A percentile compares a stretch with the other conserved stretches of the same genome.
Conservation (phyloP, 129 eudicot genomes). For the Artemisia annua region DNA sequence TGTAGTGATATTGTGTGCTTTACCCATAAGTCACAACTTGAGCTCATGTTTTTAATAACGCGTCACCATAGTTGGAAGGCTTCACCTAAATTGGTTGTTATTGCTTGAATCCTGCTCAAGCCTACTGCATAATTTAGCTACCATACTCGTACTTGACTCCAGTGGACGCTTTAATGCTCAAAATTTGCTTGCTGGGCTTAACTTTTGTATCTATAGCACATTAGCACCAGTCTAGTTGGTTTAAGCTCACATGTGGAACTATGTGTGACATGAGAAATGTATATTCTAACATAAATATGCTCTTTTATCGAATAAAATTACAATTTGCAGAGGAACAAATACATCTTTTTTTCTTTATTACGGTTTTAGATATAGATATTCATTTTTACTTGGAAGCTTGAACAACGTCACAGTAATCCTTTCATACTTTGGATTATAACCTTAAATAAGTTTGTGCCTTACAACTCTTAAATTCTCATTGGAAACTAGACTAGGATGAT, state of each 20-base stretch:
- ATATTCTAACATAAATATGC: background rate
- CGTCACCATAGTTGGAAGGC: too few relatives aligned
- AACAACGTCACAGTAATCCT: background rate
- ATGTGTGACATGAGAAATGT: background rate
- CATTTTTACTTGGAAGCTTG: background rate
- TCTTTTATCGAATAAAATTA: constrained; percentile 6
- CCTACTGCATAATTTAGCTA: too few relatives aligned
- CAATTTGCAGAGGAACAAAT: background rate
- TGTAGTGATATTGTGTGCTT: too few relatives aligned
- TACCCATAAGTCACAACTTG: too few relatives aligned
- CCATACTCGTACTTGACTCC: too few relatives aligned
- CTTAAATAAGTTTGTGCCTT: background rate
- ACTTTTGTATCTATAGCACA: background rate
- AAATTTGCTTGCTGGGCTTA: constrained; percentile 7
- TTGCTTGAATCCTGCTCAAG: too few relatives aligned
- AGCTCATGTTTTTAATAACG: too few relatives aligned
- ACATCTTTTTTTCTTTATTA: background rate
- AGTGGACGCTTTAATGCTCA: background rate
- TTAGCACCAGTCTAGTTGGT: background rate
- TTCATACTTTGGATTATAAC: background rate
- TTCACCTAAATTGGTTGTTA: too few relatives aligned
- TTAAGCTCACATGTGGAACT: constrained; percentile 1
- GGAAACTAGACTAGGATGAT: background rate
- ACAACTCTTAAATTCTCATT: background rate
- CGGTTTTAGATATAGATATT: background rate